Conservation (phyloP, 1,284 basidiomycete species). For the Somion occarium region DNA sequence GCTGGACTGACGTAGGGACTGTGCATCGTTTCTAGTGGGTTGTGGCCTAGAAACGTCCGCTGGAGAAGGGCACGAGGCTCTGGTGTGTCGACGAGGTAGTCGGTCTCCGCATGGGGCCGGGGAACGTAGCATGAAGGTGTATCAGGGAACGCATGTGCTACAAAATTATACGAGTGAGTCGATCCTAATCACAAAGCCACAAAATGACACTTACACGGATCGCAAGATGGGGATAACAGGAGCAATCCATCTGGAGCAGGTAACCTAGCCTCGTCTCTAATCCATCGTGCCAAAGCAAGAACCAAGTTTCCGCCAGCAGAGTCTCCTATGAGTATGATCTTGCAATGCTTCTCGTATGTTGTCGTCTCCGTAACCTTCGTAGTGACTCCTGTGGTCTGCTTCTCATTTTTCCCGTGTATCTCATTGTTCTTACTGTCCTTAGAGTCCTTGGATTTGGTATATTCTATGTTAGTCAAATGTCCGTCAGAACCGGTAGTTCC, state of each 20-base stretch:
- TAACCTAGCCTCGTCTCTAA: constrained; percentile 41
- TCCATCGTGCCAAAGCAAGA: constrained; percentile 49
- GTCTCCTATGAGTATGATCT: constrained; percentile 64
- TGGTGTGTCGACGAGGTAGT: constrained; percentile 49
- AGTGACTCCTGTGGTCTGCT: constrained; percentile 4
- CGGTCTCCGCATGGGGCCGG: constrained; percentile 41
- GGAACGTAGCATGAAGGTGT: constrained; percentile 43
- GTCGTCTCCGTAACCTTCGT: constrained; percentile 13
- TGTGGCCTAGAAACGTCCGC: constrained; percentile 42
- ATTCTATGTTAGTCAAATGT: constrained; percentile 1
- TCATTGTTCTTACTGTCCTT: not conserved
- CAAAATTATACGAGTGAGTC: not conserved
- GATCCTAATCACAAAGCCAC: no score
- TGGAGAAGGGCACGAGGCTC: constrained; percentile 46
- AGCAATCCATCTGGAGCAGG: constrained; percentile 41
- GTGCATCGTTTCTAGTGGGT: constrained; percentile 42
- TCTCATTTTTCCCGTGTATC: constrained; percentile 9
- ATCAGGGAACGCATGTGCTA: constrained; percentile 43
- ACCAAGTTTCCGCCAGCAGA: constrained; percentile 70
- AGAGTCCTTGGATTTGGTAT: constrained; percentile 6
- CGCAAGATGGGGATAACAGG: constrained; percentile 35
- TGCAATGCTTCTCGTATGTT: constrained; percentile 32
- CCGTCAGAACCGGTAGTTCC: constrained; percentile 11
- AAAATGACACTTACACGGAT: constrained; percentile 21
- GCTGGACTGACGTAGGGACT: constrained; percentile 48